Evolutionary conservation across 768 basidiomycete genomes (phyloP).

Genomic region (Dendrothele bispora): DNA sequence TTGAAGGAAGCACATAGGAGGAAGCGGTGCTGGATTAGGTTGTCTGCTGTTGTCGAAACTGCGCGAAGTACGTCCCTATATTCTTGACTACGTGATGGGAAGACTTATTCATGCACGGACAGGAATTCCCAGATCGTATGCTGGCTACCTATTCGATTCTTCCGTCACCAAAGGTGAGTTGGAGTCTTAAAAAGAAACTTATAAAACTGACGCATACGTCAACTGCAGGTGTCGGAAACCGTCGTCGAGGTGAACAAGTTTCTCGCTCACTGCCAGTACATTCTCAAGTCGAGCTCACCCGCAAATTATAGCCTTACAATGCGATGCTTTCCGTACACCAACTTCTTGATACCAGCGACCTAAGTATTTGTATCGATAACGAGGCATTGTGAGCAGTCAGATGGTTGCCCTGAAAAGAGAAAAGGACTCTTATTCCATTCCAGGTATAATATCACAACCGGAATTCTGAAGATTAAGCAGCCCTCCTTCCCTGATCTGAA

Average conservation of each 20-base stretch:
- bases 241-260: slow-evolving; percentile 60
- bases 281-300: slow-evolving; percentile 39
- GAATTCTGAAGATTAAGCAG: slow-evolving; percentile 61
- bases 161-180: slow-evolving; percentile 48
- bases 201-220: not conserved
- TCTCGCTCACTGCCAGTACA: slow-evolving; percentile 53
- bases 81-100: not conserved
- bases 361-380: slow-evolving; percentile 85
- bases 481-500: slow-evolving; percentile 73
- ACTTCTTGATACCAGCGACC: slow-evolving; percentile 84
- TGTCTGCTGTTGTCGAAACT: slow-evolving; percentile 79
- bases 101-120: not conserved
- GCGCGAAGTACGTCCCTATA: slow-evolving; percentile 58
- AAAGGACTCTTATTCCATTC: not conserved
- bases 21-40: slow-evolving; percentile 86
- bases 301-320: slow-evolving; percentile 78
- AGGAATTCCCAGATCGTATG: slow-evolving; percentile 60
- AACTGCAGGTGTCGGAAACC: slow-evolving; percentile 50
- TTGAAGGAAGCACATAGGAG: no score
- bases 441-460: slow-evolving; percentile 72
- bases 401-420: not conserved
- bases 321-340: slow-evolving; percentile 83
- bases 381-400: slow-evolving; percentile 66
- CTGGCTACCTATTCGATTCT: slow-evolving; percentile 54
- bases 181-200: not conserved